Percentiles rank a stretch among this genome's conserved stretches.
Conservation (phyloP, 495 filamentous ascomycete species). For the Daldinia loculata region DNA sequence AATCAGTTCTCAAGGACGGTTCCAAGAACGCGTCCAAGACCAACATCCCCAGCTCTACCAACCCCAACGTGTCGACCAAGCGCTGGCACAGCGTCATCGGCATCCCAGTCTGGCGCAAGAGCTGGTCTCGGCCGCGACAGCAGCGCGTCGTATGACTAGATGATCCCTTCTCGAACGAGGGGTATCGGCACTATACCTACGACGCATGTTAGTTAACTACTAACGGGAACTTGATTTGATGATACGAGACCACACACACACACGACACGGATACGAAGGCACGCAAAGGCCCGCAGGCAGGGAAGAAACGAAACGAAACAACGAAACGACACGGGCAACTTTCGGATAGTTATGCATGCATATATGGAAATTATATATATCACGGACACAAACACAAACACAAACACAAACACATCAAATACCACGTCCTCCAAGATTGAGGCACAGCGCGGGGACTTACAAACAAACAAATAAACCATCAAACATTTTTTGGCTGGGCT, state of each 20-base stretch:
- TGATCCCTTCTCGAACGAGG: background rate
- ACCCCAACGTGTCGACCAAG: background rate
- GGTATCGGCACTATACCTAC: background rate
- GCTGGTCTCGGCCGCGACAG: slow-evolving; percentile 25
- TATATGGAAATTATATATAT: slow-evolving; percentile 1
- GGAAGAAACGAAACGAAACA: background rate
- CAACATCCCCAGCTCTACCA: slow-evolving; percentile 6
- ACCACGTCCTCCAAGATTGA: slow-evolving; percentile 8
- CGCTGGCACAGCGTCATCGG: slow-evolving; percentile 32
- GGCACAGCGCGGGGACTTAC: background rate
- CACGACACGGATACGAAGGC: slow-evolving; percentile 1
- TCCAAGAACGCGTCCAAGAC: background rate
- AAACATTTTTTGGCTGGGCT: background rate
- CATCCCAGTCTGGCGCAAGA: slow-evolving; percentile 22
- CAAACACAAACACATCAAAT: background rate
- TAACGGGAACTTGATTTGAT: background rate
- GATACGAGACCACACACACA: slow-evolving; percentile 2
- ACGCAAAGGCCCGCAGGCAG: background rate
- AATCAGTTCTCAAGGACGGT: background rate
- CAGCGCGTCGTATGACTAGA: slow-evolving; percentile 15
- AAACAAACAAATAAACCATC: background rate
- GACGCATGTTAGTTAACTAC: background rate
- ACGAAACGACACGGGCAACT: background rate
- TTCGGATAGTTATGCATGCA: background rate
- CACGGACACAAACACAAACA: background rate